These are phyloP conservation scores for Penicillium parvum DNA, from an alignment of 495 filamentous ascomycete species.

Conservation along the genomic window DNA sequence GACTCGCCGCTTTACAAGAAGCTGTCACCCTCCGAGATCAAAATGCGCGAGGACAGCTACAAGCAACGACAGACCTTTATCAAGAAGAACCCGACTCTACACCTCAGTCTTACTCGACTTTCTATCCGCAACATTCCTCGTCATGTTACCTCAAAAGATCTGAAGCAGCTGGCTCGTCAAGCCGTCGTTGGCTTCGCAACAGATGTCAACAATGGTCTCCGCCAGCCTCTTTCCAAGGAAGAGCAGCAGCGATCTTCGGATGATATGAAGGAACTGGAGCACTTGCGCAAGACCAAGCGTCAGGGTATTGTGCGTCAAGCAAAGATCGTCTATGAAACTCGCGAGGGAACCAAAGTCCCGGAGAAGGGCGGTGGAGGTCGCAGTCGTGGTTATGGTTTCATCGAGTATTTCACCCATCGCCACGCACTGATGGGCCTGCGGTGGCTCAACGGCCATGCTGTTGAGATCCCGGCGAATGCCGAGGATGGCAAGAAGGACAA, in stretches of 20 bases:
- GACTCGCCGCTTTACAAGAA: constrained; percentile 68
- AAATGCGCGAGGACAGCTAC: constrained; percentile 80
- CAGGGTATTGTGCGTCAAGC: constrained; percentile 93
- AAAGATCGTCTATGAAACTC: constrained; percentile 88
- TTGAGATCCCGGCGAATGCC: constrained; percentile 35
- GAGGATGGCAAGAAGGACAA: constrained; percentile 48
- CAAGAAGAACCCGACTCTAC: constrained; percentile 81
- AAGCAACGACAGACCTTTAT: constrained; percentile 88
- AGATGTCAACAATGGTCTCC: constrained; percentile 72
- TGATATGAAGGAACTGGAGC: constrained; percentile 75
- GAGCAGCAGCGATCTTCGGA: constrained; percentile 73
- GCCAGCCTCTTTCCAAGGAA: constrained; percentile 78
- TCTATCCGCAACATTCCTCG: constrained; percentile 89
- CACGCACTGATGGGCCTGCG: constrained; percentile 93
- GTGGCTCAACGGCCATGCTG: constrained; percentile 83
- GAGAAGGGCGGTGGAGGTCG: constrained; percentile 72
- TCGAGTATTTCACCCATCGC: constrained; percentile 92
- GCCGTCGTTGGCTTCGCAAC: constrained; percentile 89
- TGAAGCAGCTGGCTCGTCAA: constrained; percentile 85
- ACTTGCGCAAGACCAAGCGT: constrained; percentile 69
- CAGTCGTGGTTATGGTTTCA: constrained; percentile 91
- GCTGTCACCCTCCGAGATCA: constrained; percentile 74
- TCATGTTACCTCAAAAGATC: constrained; percentile 75
- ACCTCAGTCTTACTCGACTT: constrained; percentile 88
- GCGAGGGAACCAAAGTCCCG: constrained; percentile 71